Evolutionary conservation across 257 asterid species (phyloP).

Genomic region (Nicotiana otophora): DNA sequence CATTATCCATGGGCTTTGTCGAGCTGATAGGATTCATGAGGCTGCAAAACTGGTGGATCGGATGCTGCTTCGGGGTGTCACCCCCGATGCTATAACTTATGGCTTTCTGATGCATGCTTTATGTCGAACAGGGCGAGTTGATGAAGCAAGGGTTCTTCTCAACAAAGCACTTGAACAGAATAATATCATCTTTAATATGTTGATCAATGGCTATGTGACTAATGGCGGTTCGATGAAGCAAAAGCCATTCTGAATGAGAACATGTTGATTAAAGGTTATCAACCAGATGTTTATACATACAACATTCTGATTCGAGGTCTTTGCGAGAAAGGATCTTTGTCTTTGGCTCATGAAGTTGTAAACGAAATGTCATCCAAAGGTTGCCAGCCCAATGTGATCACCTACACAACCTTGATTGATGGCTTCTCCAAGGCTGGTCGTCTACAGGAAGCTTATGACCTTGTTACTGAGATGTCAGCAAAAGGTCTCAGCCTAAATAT

Average conservation of each 20-base stretch:
- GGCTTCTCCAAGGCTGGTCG: slow-evolving; percentile 67
- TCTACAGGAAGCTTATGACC: slow-evolving; percentile 50
- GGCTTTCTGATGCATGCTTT: slow-evolving; percentile 78
- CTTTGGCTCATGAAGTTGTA: slow-evolving; percentile 50
- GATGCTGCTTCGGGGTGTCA: slow-evolving; percentile 66
- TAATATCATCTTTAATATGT: slow-evolving; percentile 48
- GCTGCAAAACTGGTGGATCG: slow-evolving; percentile 89
- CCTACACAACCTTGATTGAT: slow-evolving; percentile 71
- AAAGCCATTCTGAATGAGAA: slow-evolving; percentile 42
- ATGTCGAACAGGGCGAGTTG: slow-evolving; percentile 62
- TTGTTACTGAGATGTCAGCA: slow-evolving; percentile 54
- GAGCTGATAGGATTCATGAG: slow-evolving; percentile 61
- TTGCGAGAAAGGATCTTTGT: slow-evolving; percentile 58
- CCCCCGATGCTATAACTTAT: slow-evolving; percentile 71
- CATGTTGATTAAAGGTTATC: slow-evolving; percentile 35
- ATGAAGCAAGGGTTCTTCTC: slow-evolving; percentile 55
- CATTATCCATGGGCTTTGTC: slow-evolving; percentile 69
- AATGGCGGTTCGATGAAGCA: slow-evolving; percentile 63
- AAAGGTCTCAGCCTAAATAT: slow-evolving; percentile 55
- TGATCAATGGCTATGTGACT: slow-evolving; percentile 60
- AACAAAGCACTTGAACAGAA: slow-evolving; percentile 60
- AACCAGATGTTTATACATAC: slow-evolving; percentile 72
- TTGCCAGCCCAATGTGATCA: slow-evolving; percentile 53
- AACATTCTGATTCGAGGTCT: slow-evolving; percentile 74
- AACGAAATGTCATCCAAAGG: slow-evolving; percentile 46